These are phyloP conservation scores for Nemania serpens DNA, from an alignment of 2,329 filamentous ascomycete species.

Conservation along the genomic window DNA sequence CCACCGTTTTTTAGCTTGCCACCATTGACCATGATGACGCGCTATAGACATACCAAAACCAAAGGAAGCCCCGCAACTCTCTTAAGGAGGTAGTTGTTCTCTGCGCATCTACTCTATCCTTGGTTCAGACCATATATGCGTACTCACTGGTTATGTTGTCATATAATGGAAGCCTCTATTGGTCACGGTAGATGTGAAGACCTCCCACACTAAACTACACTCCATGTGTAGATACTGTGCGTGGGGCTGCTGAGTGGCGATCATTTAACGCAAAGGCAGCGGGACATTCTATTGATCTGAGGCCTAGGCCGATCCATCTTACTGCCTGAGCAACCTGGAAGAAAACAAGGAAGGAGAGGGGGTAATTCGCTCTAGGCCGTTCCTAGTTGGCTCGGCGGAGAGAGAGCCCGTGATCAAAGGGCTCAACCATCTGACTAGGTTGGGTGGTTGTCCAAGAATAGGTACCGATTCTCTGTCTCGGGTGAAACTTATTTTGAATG, in stretches of 20 bases:
- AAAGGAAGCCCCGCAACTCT: not conserved
- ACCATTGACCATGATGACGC: slow-evolving; percentile 1
- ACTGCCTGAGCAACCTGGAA: slow-evolving; percentile 1
- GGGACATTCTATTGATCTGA: not conserved
- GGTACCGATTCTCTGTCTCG: not conserved
- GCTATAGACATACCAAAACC: not conserved
- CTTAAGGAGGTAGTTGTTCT: not conserved
- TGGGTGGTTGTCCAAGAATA: not conserved
- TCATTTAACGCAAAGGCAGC: slow-evolving; percentile 1
- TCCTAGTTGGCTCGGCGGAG: not conserved
- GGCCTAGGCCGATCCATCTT: slow-evolving; percentile 1
- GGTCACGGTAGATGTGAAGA: not conserved
- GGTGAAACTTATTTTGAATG: not conserved
- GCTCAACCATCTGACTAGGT: not conserved
- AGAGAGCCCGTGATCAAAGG: not conserved
- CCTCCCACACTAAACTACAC: not conserved
- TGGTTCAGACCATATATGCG: not conserved
- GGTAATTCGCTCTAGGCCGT: not conserved
- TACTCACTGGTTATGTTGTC: not conserved
- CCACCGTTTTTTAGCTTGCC: not conserved
- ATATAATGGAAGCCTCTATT: not conserved
- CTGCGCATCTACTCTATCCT: not conserved
- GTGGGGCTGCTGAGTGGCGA: not conserved
- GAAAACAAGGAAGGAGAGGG: slow-evolving; percentile 4
- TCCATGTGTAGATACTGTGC: not conserved